phyloP scores from a whole-genome alignment of 2,329 filamentous ascomycete species.

The Phoma sp. region DNA sequence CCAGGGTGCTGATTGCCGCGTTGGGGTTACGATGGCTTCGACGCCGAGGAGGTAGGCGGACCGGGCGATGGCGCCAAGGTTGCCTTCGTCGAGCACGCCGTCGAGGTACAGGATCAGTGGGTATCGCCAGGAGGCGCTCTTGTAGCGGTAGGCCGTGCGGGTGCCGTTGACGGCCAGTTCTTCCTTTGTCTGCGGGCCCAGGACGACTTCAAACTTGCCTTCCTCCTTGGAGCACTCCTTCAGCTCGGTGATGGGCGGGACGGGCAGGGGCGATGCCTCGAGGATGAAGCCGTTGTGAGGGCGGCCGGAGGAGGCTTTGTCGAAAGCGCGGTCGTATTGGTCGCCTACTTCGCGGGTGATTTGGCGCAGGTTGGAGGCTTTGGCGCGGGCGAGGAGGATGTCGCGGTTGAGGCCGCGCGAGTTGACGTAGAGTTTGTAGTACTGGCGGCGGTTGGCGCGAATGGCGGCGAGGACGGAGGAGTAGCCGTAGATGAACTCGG shows the following conservation, averaged over 20 bases:
- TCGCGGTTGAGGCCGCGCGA: slow-evolving; percentile 27
- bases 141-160: slow-evolving; percentile 57
- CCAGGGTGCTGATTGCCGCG: slow-evolving; percentile 72
- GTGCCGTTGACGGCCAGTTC: slow-evolving; percentile 76
- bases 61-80: slow-evolving; percentile 87
- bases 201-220: slow-evolving; percentile 31
- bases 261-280: slow-evolving; percentile 83
- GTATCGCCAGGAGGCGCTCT: slow-evolving; percentile 57
- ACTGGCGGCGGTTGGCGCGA: slow-evolving; percentile 68
- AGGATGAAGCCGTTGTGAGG: slow-evolving; percentile 91
- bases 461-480: slow-evolving; percentile 83
- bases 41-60: slow-evolving; percentile 91
- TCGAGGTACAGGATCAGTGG: slow-evolving; percentile 78
- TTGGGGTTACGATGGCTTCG: slow-evolving; percentile 80
- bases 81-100: slow-evolving; percentile 83
- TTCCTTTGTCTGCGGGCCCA: slow-evolving; percentile 75
- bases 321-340: slow-evolving; percentile 71
- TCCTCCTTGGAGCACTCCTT: slow-evolving; percentile 55
- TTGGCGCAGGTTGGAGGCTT: slow-evolving; percentile 25
- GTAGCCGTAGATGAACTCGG: slow-evolving; percentile 88
- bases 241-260: slow-evolving; percentile 69
- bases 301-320: slow-evolving; percentile 81
- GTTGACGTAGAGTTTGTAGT: slow-evolving; percentile 83
- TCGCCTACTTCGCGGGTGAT: slow-evolving; percentile 61
- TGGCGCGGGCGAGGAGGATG: slow-evolving; percentile 28